These are phyloP conservation scores for Lojkania enalia DNA, from an alignment of 2,329 filamentous ascomycete species.

Conservation along the genomic window DNA sequence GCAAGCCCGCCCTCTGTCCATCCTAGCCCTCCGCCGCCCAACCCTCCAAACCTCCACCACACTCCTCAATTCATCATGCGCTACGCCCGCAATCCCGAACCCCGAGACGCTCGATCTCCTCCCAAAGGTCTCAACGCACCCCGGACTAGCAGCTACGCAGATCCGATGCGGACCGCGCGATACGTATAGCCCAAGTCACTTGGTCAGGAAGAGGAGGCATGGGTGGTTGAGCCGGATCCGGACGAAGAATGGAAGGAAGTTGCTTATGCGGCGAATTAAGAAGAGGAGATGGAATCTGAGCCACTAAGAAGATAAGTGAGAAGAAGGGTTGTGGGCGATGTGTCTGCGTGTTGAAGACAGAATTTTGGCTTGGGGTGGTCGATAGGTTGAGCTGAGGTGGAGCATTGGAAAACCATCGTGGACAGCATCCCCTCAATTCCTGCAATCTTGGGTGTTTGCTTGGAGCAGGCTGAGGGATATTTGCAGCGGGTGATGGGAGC, in stretches of 20 bases:
- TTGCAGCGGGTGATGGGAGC: no score
- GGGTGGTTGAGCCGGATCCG: conserved; percentile 60
- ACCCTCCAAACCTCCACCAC: conserved; percentile 24
- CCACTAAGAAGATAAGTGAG: conserved; percentile 24
- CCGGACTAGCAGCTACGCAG: conserved; percentile 44
- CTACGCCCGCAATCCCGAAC: conserved; percentile 15
- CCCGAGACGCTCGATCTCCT: conserved; percentile 38
- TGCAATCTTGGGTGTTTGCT: no score
- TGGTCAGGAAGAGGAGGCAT: conserved; percentile 64
- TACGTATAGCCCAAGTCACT: conserved; percentile 63
- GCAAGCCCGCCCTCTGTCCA: conserved; percentile 29
- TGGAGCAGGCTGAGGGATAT: no score
- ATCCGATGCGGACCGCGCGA: conserved; percentile 54
- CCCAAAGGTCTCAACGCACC: conserved; percentile 42
- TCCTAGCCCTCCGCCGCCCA: conserved; percentile 32
- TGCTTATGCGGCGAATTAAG: conserved; percentile 56
- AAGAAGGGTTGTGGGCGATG: no score
- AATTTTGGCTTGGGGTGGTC: no score
- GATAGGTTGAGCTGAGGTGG: no score
- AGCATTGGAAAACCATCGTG: no score
- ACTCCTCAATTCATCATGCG: conserved; percentile 21
- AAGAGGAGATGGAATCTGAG: conserved; percentile 54
- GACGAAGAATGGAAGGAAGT: conserved; percentile 57
- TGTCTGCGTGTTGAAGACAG: no score
- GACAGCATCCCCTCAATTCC: no score